A percentile compares a stretch with the other conserved stretches of the same genome.
These are phyloP conservation scores for Colletotrichum godetiae DNA, from an alignment of 2,329 filamentous ascomycete species.

Conservation along the genomic window DNA sequence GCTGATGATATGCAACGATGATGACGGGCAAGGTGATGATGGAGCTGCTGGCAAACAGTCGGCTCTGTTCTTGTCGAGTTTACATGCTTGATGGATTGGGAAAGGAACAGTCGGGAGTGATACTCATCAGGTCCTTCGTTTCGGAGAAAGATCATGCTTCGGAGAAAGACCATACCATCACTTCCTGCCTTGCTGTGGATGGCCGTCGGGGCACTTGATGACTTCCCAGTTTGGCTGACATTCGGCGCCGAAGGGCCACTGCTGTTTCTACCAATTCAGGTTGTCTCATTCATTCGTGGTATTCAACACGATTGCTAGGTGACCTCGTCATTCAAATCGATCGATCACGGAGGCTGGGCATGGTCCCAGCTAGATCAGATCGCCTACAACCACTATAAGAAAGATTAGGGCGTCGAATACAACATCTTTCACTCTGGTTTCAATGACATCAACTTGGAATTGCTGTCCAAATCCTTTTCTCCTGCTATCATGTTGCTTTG, in stretches of 20 bases:
- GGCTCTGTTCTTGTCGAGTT: not conserved
- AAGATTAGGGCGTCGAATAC: not conserved
- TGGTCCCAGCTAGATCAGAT: not conserved
- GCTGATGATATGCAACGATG: not conserved
- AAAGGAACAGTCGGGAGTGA: not conserved
- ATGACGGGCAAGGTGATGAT: not conserved
- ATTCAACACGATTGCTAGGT: not conserved
- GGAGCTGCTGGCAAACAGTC: not conserved
- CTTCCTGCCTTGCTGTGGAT: not conserved
- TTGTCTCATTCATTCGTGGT: not conserved
- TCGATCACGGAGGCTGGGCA: not conserved
- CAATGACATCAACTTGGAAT: too few relatives aligned
- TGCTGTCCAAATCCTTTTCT: too few relatives aligned
- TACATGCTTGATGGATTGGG: not conserved
- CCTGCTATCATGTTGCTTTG: too few relatives aligned
- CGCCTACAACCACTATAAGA: not conserved
- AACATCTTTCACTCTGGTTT: not conserved
- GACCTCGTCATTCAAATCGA: too few relatives aligned
- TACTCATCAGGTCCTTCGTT: not conserved
- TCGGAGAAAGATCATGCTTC: not conserved
- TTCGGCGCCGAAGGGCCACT: not conserved
- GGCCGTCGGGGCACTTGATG: not conserved
- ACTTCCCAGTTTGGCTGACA: not conserved
- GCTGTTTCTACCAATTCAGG: not conserved
- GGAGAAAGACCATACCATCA: not conserved